phyloP scores from a whole-genome alignment of 805 yeast genomes.

The Maudiozyma serrabonitensis region DNA sequence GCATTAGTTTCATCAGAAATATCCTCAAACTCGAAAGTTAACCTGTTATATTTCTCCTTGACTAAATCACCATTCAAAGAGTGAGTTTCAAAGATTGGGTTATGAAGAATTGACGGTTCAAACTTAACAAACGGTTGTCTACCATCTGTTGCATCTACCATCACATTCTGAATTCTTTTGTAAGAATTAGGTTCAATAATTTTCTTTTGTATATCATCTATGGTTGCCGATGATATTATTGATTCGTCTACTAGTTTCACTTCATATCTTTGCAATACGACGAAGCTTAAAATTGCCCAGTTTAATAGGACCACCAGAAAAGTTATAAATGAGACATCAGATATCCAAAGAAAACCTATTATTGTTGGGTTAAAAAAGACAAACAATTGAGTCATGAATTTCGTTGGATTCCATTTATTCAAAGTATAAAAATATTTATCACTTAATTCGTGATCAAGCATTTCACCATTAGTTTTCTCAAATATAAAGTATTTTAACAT shows the following conservation, averaged over 20 bases:
- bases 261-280: conserved; percentile 37
- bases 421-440: conserved; percentile 42
- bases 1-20: neutral
- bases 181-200: conserved; percentile 50
- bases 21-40: conserved; percentile 20
- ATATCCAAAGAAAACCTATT: conserved; percentile 33
- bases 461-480: conserved; percentile 6
- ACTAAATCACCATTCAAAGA: conserved; percentile 30
- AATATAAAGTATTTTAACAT: conserved; percentile 13
- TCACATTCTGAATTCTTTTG: conserved; percentile 46
- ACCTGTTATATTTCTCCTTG: conserved; percentile 27
- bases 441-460: conserved; percentile 15
- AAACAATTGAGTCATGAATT: conserved; percentile 42
- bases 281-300: conserved; percentile 31
- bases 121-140: conserved; percentile 19
- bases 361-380: conserved; percentile 53
- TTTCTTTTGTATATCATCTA: conserved; percentile 54
- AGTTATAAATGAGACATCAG: conserved; percentile 32
- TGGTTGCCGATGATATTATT: conserved; percentile 47
- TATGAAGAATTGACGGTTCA: conserved; percentile 24
- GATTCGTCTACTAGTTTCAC: conserved; percentile 48
- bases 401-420: conserved; percentile 58
- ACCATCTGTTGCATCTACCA: conserved; percentile 46
- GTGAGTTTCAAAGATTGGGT: conserved; percentile 41
- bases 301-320: conserved; percentile 30